Base-by-base conservation (phyloP, 2,329 filamentous ascomycete genomes). In the Periconia digitata region DNA sequence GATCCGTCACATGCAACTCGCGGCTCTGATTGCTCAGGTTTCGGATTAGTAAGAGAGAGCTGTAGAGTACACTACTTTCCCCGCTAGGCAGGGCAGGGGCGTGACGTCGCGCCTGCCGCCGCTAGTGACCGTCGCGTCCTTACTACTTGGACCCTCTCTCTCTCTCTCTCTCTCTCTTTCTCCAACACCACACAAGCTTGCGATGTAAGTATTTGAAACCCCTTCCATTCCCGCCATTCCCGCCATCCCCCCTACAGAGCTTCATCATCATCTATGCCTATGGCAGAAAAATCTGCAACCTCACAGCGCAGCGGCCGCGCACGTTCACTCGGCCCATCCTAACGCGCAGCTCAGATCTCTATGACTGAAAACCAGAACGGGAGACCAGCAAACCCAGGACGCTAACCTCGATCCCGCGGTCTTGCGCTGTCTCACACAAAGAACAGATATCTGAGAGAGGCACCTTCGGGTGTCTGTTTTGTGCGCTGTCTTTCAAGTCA, bases 361-460 rank as follows among this genome's bases (percentile, higher is more conserved):
- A 51, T 46, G 57, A 58, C 47, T 44, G 53, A 58, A 53, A 58
- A 43, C 44, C 51, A 34, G 41, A 35, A 23, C n/a, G n/a, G 8
- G 23, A 43, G 43, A 47, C 45, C 37, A 53, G 49, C 45, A 41
- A 44, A 21, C 45, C 45, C 16, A 21, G 18, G 39, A 37, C 47
- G 41, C 50, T 54, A 54, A 58, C 51, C 44, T 49, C n/a, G 47
- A n/a, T n/a, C 44, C 36, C 46, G 40, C 47, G 47, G n/a, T 40
- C 39, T 24, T 16, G 41, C 48, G 8, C 40, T 50, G 48, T 23
- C 44, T 44, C 49, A 17, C 40, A 37, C 43, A 29, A 45, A 50
- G 48, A 60, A 60, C 51, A 40, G 57, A 58, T 55, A 60, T 51
- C 57, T 32, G 40, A 60, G 57, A 55, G 57, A 55, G 10, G n/a